phyloP scores from a whole-genome alignment of 169 alveolate genomes.

The Cryptosporidium canis region DNA sequence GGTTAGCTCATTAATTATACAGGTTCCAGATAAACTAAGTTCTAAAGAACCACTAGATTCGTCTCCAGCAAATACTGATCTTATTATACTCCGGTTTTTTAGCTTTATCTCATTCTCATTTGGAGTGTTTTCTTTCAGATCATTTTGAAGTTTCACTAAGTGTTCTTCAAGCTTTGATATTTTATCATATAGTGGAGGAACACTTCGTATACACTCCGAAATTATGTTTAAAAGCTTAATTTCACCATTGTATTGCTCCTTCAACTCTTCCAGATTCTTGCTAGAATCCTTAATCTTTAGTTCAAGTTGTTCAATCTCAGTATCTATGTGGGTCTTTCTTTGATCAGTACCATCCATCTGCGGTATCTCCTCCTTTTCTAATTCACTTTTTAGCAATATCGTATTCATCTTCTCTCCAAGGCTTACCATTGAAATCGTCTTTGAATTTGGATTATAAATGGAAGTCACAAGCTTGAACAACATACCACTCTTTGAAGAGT shows the following conservation, averaged over 20 bases:
- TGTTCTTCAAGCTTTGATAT: neutral
- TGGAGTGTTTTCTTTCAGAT: neutral
- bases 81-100: neutral
- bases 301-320: neutral
- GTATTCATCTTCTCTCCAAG: slow-evolving; percentile 57
- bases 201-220: slow-evolving; percentile 40
- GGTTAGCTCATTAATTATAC: slow-evolving; percentile 1
- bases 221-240: slow-evolving; percentile 4
- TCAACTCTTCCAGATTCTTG: neutral
- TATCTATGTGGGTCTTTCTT: neutral
- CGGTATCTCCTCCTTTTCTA: neutral
- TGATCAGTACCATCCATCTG: neutral
- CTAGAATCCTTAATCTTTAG: neutral
- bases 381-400: neutral
- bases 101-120: neutral
- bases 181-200: slow-evolving; percentile 4
- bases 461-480: slow-evolving; percentile 32
- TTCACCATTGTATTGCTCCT: slow-evolving; percentile 18
- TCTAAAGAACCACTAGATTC: neutral
- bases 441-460: slow-evolving; percentile 48
- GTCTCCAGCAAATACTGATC: slow-evolving; percentile 1
- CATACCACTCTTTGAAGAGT: neutral
- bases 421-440: slow-evolving; percentile 34
- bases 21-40: neutral
- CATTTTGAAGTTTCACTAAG: neutral